Evolutionary conservation across 805 yeast genomes (phyloP), one percentile per base, ranked within the genome.

Genomic region (Myxozyma kluyveri): DNA sequence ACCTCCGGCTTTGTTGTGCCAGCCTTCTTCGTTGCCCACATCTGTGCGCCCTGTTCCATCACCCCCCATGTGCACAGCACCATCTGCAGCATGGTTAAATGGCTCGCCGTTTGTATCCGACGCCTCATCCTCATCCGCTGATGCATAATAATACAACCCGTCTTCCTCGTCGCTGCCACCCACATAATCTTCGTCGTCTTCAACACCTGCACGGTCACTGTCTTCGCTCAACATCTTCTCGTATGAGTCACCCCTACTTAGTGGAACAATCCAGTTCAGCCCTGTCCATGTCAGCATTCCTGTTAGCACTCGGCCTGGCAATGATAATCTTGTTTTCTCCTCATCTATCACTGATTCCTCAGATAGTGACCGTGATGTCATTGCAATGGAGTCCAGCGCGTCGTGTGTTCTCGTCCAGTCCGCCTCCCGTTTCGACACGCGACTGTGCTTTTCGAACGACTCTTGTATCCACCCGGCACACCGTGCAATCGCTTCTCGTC

Each of bases 381-480:
- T 5, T 10, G 18, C 44, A 17, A 6, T 12, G 5, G 47, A 7
- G 4, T 22, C 35, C 3, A 6, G 49, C 4, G 18, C 5, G 4
- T 39, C 19, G 22, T 27, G 12, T 29, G 22, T 18, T 31, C 29
- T 21, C 14, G 27, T 38, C 38, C 9, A 14, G 23, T 9, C 40
- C 19, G 40, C 39, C 23, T 40, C 12, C 6, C 37, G 3, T 2
- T 9, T 6, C 18, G 47, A 6, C n/a, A 6, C 19, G 5, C 19
- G 42, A 10, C 23, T 14, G n/a, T 21, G 31, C 31, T 37, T 14
- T 10, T 43, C 22, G 41, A 56, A 56, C 18, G 57, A 46, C 27
- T 56, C 60, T 38, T 56, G 60, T 12, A 63, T 56, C 68, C 68
- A 63, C 31, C 29, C 47, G 18, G 60, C 60, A 26, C 65, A 59